These are phyloP conservation scores for Fusarium coffeatum DNA, from an alignment of 2,329 filamentous ascomycete genomes.

Conservation along the genomic window DNA sequence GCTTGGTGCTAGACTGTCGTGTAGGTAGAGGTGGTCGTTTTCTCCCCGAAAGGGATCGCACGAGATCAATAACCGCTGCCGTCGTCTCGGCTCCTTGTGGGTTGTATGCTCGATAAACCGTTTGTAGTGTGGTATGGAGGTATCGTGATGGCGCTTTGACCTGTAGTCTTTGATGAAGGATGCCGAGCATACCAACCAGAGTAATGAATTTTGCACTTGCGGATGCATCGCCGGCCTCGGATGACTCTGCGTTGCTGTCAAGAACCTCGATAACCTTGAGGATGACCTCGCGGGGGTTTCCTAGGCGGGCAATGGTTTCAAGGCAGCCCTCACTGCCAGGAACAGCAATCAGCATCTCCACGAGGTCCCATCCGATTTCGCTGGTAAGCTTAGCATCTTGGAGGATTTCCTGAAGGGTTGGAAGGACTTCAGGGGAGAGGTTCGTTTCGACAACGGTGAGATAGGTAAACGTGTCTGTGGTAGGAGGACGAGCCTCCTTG, in stretches of 20 bases:
- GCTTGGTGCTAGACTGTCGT: constrained; percentile 67
- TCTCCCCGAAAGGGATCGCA: constrained; percentile 75
- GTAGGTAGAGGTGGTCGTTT: constrained; percentile 72
- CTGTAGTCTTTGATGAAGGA: constrained; percentile 78
- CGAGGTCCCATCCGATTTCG: constrained; percentile 86
- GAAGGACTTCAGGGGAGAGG: constrained; percentile 73
- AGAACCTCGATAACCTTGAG: constrained; percentile 82
- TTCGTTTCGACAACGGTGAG: constrained; percentile 82
- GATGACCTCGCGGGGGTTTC: constrained; percentile 84
- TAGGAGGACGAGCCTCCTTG: constrained; percentile 61
- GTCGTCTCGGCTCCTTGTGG: constrained; percentile 74
- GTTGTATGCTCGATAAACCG: constrained; percentile 74
- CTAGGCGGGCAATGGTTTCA: constrained; percentile 78
- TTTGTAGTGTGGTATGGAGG: constrained; percentile 79
- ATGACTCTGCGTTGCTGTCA: constrained; percentile 59
- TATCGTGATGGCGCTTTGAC: constrained; percentile 84
- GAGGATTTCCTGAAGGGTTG: constrained; percentile 74
- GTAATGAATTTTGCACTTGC: constrained; percentile 69
- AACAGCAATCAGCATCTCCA: constrained; percentile 77
- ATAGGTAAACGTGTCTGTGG: constrained; percentile 78
- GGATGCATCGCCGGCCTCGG: constrained; percentile 53
- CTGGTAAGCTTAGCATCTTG: constrained; percentile 75
- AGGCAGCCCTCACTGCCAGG: constrained; percentile 77
- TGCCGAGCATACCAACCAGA: constrained; percentile 76
- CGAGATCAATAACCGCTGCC: constrained; percentile 74